Evolutionary conservation across 352 stramenopile species (phyloP).

Genomic region (Pelagophyceae sp.): DNA sequence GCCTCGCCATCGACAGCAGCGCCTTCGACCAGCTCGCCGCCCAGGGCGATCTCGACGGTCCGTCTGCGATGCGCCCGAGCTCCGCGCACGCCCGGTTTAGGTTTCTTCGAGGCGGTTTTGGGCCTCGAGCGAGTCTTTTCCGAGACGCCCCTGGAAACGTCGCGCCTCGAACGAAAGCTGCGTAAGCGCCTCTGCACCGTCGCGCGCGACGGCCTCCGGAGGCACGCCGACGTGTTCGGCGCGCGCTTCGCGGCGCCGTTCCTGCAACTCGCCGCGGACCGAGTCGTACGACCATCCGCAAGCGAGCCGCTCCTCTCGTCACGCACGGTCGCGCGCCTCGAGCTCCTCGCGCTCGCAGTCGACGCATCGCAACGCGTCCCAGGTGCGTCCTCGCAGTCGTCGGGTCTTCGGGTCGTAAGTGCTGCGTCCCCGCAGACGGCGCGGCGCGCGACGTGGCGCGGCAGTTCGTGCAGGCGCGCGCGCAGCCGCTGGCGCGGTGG

Average conservation of each 20-base stretch:
- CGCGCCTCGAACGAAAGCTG: background rate
- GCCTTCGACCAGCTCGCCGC: background rate
- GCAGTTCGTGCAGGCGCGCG: background rate
- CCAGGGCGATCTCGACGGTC: background rate
- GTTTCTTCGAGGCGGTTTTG: background rate
- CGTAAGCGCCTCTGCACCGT: background rate
- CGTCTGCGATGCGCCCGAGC: too few relatives aligned
- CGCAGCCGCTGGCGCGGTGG: background rate
- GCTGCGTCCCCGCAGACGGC: background rate
- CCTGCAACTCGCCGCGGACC: background rate
- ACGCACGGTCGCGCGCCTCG: background rate
- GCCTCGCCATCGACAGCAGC: background rate
- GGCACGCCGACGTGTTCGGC: background rate
- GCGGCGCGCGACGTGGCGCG: background rate
- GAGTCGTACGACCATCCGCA: background rate
- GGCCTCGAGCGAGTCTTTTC: background rate
- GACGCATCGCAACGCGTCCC: background rate
- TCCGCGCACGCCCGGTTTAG: too few relatives aligned
- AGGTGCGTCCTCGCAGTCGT: too few relatives aligned
- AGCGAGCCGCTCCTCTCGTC: background rate
- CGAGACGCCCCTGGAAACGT: background rate
- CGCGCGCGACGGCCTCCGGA: background rate
- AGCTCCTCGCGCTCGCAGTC: background rate
- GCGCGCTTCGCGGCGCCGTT: constrained; percentile 11
- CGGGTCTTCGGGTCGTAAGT: too few relatives aligned